Evolutionary conservation across 768 basidiomycete genomes (phyloP).

Genomic region (Aureoboletus auriporus): DNA sequence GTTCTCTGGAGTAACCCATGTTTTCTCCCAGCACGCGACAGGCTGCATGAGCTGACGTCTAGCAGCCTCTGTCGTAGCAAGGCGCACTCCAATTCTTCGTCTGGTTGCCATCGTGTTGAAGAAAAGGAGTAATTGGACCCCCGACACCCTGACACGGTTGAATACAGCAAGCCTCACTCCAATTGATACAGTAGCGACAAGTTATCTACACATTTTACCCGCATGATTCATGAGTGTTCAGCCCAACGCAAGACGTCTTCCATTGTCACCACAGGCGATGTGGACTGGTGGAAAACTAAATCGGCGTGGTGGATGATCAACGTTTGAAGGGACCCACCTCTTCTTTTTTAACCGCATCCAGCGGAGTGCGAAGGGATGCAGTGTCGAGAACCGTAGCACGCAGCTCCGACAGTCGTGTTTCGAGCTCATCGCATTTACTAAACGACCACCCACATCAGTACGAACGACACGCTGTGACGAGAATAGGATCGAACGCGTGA

Average conservation of each 20-base stretch:
- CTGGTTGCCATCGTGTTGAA: constrained; percentile 55
- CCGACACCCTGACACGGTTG: constrained; percentile 8
- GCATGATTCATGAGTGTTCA: constrained; percentile 38
- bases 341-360: constrained; percentile 4
- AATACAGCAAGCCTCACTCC: too few species aligned
- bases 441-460: constrained; percentile 8
- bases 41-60: constrained; percentile 86
- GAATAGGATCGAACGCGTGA: constrained; percentile 51
- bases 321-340: constrained; percentile 12
- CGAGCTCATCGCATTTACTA: constrained; percentile 72
- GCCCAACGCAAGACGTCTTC: constrained; percentile 56
- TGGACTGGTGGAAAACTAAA: constrained; percentile 5
- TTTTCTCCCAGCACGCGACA: constrained; percentile 83
- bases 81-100: constrained; percentile 73
- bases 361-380: background rate
- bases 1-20: constrained; percentile 60
- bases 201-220: background rate
- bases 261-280: constrained; percentile 10
- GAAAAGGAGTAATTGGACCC: constrained; percentile 11
- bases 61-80: constrained; percentile 75
- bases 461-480: background rate
- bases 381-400: constrained; percentile 29
- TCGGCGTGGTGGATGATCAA: background rate
- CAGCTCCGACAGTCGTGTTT: constrained; percentile 57
- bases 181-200: background rate